Base-by-base conservation (phyloP, 441 rosid genomes). In the Bruguiera hainesii region DNA sequence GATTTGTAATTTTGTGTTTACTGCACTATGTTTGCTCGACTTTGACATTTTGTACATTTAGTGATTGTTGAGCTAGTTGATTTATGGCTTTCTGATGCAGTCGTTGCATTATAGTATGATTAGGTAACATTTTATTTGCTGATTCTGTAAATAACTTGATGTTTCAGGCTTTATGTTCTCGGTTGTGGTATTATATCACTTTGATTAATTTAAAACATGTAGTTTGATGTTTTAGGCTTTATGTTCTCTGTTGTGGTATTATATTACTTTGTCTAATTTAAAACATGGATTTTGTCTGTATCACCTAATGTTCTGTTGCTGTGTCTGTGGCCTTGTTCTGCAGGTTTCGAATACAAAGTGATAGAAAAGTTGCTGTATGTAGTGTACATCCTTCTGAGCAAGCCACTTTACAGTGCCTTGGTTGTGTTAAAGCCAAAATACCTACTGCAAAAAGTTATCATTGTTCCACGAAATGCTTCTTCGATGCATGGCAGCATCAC, bases 401-500 rank as follows among this genome's bases (percentile, higher is more conserved):
- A 76, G 99, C 99, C 39, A 89, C 99, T 0, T 69, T 90, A 76
- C 99, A 93, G 79, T 96, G 99, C 73, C 76, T 93, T 25, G 97
- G 93, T 61, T 96, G 99, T 74, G 82, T 93, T 65, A 93, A 96
- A 80, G 97, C 97, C 60, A 93, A 86, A 73, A 53, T 88, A 56
- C 97, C 97, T 42, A 86, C 87, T 42, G 69, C 91, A 23, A 96
- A 89, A 73, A 93, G 99, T 79, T 96, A 96, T 68, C 99, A 96
- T 70, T 96, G 99, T 72, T 82, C 97, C 7, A 85, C 99, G 0
- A 90, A 86, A 78, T 96, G 99, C 78, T 96, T 93, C 76, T 84
- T 96, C 0, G 97, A 96, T 81, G 96, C 98, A 51, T 96, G 99
- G 99, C 96, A 91, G 80, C 98, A 93, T 82, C 99, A 96, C 72